These are phyloP conservation scores for Fonsecaea nubica DNA, from an alignment of 2,329 filamentous ascomycete species.

Conservation along the genomic window DNA sequence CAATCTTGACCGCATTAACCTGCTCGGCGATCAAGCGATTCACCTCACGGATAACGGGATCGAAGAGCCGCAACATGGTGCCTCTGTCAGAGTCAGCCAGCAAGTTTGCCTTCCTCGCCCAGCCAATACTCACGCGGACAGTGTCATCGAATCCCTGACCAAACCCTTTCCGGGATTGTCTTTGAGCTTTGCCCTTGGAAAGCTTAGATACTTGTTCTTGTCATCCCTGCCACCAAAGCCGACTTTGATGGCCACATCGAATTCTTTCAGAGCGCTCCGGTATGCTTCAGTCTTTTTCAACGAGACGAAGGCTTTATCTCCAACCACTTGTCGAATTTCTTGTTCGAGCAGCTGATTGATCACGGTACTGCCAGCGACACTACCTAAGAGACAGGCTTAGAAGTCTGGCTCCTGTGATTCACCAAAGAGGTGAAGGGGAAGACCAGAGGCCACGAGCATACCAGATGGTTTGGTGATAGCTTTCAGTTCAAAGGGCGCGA, in stretches of 20 bases:
- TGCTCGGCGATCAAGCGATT: not conserved
- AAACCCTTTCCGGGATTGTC: not conserved
- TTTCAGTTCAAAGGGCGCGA: slow-evolving; percentile 1
- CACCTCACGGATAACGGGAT: not conserved
- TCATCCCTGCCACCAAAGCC: not conserved
- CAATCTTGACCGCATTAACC: not conserved
- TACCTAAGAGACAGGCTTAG: not conserved
- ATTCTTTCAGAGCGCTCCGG: not conserved
- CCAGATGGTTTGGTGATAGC: not conserved
- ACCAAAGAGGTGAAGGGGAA: not conserved
- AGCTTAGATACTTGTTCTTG: slow-evolving; percentile 1
- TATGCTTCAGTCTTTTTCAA: not conserved
- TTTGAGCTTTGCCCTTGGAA: slow-evolving; percentile 12
- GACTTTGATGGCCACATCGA: slow-evolving; percentile 3
- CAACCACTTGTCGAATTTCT: not conserved
- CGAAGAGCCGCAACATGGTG: not conserved
- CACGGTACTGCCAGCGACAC: not conserved
- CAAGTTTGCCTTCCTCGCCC: not conserved
- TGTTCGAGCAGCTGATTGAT: not conserved
- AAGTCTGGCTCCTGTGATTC: not conserved
- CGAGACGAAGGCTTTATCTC: not conserved
- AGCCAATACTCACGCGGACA: not conserved
- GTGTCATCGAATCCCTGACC: slow-evolving; percentile 3
- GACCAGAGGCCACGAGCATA: not conserved
- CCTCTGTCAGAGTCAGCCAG: not conserved